phyloP scores from a whole-genome alignment of 805 yeast species.

The Metschnikowia similis region DNA sequence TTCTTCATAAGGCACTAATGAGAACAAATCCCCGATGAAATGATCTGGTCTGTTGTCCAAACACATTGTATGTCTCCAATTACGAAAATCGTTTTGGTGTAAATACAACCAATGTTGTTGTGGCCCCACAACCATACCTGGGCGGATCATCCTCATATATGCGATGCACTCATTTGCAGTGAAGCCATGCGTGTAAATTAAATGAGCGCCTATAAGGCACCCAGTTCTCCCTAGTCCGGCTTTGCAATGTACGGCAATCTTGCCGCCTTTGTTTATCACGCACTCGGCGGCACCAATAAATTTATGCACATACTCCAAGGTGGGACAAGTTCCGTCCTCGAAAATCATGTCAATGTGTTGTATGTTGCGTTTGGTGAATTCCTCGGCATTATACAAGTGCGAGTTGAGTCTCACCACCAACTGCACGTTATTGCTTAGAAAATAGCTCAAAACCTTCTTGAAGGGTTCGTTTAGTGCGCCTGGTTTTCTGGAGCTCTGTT shows the following conservation, averaged over 20 bases:
- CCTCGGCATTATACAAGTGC: slow-evolving; percentile 79
- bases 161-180: slow-evolving; percentile 97
- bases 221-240: slow-evolving; percentile 99
- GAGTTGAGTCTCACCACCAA: slow-evolving; percentile 91
- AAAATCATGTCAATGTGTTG: slow-evolving; percentile 93
- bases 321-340: slow-evolving; percentile 98
- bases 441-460: slow-evolving; percentile 74
- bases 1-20: slow-evolving; percentile 60
- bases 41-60: slow-evolving; percentile 64
- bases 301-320: slow-evolving; percentile 85
- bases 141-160: slow-evolving; percentile 92
- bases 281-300: slow-evolving; percentile 95
- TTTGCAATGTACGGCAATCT: slow-evolving; percentile 98
- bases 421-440: slow-evolving; percentile 68
- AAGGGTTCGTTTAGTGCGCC: slow-evolving; percentile 69
- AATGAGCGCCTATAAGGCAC: slow-evolving; percentile 93
- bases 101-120: slow-evolving; percentile 98
- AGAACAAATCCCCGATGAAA: slow-evolving; percentile 61
- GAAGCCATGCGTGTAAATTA: slow-evolving; percentile 93
- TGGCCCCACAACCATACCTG: slow-evolving; percentile 99
- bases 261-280: slow-evolving; percentile 78
- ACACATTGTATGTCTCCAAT: slow-evolving; percentile 91
- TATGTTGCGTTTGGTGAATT: slow-evolving; percentile 78
- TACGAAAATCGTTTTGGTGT: slow-evolving; percentile 93
- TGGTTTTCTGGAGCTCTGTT: slow-evolving; percentile 48